Evolutionary conservation across 2,329 filamentous ascomycete genomes (phyloP).

Genomic region (Nectriaceae sp.): DNA sequence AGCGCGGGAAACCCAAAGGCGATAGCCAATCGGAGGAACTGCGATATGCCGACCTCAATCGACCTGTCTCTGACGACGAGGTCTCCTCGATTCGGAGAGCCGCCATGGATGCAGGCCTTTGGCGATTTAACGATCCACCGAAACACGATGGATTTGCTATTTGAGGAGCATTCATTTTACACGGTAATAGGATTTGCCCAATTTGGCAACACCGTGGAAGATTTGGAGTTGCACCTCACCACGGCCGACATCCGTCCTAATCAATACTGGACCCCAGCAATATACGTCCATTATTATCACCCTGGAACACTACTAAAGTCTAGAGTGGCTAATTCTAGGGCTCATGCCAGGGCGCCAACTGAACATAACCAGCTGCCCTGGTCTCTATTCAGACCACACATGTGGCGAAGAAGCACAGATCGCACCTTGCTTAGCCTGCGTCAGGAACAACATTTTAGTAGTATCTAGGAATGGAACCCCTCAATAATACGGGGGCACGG

Average conservation of each 20-base stretch:
- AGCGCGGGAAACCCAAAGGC: constrained; percentile 26
- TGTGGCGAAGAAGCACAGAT: constrained; percentile 22
- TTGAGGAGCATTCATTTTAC: constrained; percentile 26
- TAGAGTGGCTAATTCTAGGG: not conserved
- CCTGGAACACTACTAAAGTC: not conserved
- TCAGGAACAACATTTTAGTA: constrained; percentile 13
- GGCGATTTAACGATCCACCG: constrained; percentile 73
- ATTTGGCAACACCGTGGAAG: not conserved
- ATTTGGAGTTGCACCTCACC: not conserved
- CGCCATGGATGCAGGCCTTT: constrained; percentile 71
- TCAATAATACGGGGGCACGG: constrained; percentile 7
- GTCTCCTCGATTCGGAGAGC: constrained; percentile 66
- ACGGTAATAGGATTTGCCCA: not conserved
- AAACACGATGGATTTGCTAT: constrained; percentile 54
- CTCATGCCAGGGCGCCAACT: constrained; percentile 1
- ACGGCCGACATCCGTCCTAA: not conserved
- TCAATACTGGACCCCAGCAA: not conserved
- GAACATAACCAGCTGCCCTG: constrained; percentile 16
- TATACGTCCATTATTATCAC: not conserved
- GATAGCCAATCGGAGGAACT: constrained; percentile 44
- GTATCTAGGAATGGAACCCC: constrained; percentile 8
- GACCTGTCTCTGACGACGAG: constrained; percentile 55
- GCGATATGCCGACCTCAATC: constrained; percentile 76
- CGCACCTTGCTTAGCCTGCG: too few species aligned
- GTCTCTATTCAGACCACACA: constrained; percentile 6